Conservation (phyloP, 768 basidiomycete species). For the Xerocomus potaroensis region DNA sequence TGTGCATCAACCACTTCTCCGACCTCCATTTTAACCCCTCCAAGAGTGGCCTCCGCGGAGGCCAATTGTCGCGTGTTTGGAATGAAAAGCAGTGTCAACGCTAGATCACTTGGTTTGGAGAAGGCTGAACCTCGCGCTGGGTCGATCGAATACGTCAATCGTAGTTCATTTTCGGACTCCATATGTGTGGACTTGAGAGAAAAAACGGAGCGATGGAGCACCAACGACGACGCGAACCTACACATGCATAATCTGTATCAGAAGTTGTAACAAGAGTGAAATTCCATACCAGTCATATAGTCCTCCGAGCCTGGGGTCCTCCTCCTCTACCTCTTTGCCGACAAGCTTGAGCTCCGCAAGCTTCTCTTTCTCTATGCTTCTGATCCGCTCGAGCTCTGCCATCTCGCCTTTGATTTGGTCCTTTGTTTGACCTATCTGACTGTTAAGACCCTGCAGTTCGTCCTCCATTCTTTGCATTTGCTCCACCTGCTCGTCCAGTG, state of each 20-base stretch:
- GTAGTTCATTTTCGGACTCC: constrained; percentile 73
- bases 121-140: constrained; percentile 24
- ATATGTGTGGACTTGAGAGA: constrained; percentile 56
- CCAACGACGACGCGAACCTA: constrained; percentile 71
- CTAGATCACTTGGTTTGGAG: constrained; percentile 33
- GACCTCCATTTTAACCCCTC: constrained; percentile 49
- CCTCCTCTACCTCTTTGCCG: constrained; percentile 50
- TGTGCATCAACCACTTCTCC: constrained; percentile 59
- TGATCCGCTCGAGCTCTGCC: constrained; percentile 52
- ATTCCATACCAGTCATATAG: constrained; percentile 64
- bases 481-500: constrained; percentile 69
- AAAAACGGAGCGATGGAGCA: constrained; percentile 58
- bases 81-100: constrained; percentile 59
- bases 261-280: neutral
- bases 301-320: constrained; percentile 59
- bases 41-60: constrained; percentile 54
- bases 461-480: constrained; percentile 78
- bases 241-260: neutral
- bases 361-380: constrained; percentile 67
- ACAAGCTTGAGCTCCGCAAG: constrained; percentile 48
- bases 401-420: constrained; percentile 56
- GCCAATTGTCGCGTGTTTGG: constrained; percentile 66
- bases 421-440: constrained; percentile 49
- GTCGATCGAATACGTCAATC: constrained; percentile 58
- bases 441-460: constrained; percentile 51